Evolutionary conservation across 2,329 filamentous ascomycete species (phyloP), one percentile per base, ranked within the genome.

Genomic region (Pseudocercospora vitis): DNA sequence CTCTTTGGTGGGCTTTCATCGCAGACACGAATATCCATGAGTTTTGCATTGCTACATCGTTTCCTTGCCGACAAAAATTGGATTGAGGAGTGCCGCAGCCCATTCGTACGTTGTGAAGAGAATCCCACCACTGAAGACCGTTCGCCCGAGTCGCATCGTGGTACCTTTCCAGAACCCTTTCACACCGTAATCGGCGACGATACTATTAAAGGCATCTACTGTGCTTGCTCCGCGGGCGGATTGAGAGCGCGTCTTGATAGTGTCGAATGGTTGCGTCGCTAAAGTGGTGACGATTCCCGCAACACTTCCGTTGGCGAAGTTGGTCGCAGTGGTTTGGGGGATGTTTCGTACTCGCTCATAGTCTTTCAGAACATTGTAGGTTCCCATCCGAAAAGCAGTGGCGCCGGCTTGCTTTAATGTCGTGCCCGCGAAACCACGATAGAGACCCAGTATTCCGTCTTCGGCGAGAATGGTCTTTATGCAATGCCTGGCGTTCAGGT

Each of bases 111-210:
- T 78, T 1, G 81, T 83, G 58, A 86, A 85, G 1, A 86, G 68
- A 54, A 86, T 85, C 0, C 84, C 84, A n/a, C 84, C 85, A 59
- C 81, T 83, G 39, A 87, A 76, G 0, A 87, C 76, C 3, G 84
- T 78, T 56, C 85, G 69, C 0, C 84, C 83, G 19, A 88, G 64
- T 52, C 85, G 75, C 85, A 88, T 87, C 0, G 82, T 81, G 28
- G 83, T 87, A 0, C 85, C 85, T 54, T 79, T 81, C 84, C 84
- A 88, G 56, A 87, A 82, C 0, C 80, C 84, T 32, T 72, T 75
- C 1, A 86, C 58, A 0, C 84, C 85, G 57, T 80, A 78, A 59
- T 86, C 82, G 0, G 70, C 66, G 48, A 82, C 65, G 3, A 87
- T 74, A 48, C 75, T 78, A 47, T 70, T 72, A 2, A 83, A 73